A percentile compares a stretch with the other conserved stretches of the same genome.
Conservation (phyloP, 1,139 yeast genomes). For the Zygotorulaspora mrakii region DNA sequence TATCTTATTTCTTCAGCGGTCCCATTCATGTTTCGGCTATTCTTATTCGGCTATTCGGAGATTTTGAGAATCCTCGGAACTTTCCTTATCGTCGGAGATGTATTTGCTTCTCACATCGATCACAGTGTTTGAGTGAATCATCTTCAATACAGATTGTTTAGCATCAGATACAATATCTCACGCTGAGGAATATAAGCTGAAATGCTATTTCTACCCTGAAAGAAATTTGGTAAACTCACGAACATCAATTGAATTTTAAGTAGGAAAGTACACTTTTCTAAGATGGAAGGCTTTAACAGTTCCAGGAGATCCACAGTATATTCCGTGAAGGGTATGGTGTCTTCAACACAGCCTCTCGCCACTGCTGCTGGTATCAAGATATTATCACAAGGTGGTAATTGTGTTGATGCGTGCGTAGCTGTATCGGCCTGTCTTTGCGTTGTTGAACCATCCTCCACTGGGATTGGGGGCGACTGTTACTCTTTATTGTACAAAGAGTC, state of each 20-base stretch:
- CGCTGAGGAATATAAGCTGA: neutral
- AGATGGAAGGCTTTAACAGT: slow-evolving; percentile 1
- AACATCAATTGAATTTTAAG: too few relatives aligned
- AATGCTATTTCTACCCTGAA: neutral
- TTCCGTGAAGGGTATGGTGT: slow-evolving; percentile 69
- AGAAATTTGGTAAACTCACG: too few relatives aligned
- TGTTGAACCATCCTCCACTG: slow-evolving; percentile 74
- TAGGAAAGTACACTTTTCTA: too few relatives aligned
- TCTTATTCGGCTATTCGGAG: neutral
- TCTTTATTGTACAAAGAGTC: slow-evolving; percentile 54
- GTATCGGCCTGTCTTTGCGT: slow-evolving; percentile 71
- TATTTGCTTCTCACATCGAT: too few relatives aligned
- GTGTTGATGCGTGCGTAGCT: slow-evolving; percentile 74
- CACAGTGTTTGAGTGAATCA: too few relatives aligned
- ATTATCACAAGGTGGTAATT: slow-evolving; percentile 70
- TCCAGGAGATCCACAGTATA: slow-evolving; percentile 69
- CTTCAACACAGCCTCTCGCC: slow-evolving; percentile 75
- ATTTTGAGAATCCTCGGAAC: neutral
- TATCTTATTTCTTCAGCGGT: too few relatives aligned
- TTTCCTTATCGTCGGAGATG: neutral
- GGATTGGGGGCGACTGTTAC: slow-evolving; percentile 82
- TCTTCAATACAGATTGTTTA: too few relatives aligned
- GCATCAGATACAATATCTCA: too few relatives aligned
- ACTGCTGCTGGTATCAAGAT: slow-evolving; percentile 69
- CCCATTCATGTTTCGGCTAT: too few relatives aligned